Conservation (phyloP, 129 eudicot species). For the Artemisia annua region DNA sequence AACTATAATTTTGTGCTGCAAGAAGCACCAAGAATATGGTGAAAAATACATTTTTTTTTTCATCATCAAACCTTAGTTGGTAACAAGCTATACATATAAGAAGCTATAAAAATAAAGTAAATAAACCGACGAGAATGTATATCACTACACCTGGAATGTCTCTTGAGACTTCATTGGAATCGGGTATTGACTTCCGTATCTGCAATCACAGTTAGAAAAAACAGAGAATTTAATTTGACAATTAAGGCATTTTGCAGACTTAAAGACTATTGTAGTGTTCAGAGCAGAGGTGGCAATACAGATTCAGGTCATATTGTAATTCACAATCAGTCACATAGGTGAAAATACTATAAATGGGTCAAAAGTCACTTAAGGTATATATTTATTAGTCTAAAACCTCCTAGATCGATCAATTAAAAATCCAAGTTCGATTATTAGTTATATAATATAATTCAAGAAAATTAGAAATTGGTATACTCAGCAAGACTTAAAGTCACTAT, state of each 20-base stretch:
- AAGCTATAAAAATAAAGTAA: background rate
- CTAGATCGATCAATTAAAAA: too few species aligned
- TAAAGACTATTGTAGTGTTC: too few species aligned
- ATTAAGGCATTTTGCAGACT: too few species aligned
- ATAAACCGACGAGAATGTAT: conserved; percentile 44
- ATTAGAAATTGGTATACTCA: too few species aligned
- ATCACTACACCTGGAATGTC: conserved; percentile 57
- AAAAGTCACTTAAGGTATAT: too few species aligned
- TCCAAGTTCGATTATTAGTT: too few species aligned
- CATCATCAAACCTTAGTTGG: conserved; percentile 4
- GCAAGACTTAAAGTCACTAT: background rate
- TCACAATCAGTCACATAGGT: too few species aligned
- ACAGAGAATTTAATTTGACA: conserved; percentile 1
- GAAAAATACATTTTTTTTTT: conserved; percentile 14
- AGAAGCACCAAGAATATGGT: conserved; percentile 2
- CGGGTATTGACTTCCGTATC: conserved; percentile 96
- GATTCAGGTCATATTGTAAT: too few species aligned
- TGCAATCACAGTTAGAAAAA: conserved; percentile 30
- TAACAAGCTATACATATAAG: conserved; percentile 28
- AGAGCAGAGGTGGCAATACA: too few species aligned
- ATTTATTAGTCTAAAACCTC: too few species aligned
- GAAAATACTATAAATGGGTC: too few species aligned
- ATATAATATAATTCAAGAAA: too few species aligned
- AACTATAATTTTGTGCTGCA: conserved; percentile 7
- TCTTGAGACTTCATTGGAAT: conserved; percentile 73